Base-by-base conservation (phyloP, 495 filamentous ascomycete genomes). In the Evansstolkia leycettana region DNA sequence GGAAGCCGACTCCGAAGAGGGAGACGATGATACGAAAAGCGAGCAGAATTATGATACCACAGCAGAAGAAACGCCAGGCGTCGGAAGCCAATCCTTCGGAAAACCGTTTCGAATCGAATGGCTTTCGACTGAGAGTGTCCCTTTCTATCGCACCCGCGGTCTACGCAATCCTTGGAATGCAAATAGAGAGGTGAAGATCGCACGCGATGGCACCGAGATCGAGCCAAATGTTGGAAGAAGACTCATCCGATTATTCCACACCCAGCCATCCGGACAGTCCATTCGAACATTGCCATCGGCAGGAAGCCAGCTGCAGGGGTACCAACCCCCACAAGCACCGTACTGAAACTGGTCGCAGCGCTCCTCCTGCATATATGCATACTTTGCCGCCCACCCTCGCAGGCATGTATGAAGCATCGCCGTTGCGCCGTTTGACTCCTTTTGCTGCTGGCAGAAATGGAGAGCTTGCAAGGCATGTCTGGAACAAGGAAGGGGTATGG, bases 81-180 rank as follows among this genome's bases (percentile, higher is more conserved):
- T 49, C n/a, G 59, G 56, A 10, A 36, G 49, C 1, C 72, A 88
- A 50, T 67, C 77, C 2, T 94, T 90, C 75, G 88, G 89, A 19
- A 93, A 86, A 41, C 87, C 88, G 0, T 98, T 98, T 68, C 77
- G 75, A 41, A 74, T 98, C 31, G 77, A 94, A 58, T 98, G 90
- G 90, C 54, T 93, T 17, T 88, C 84, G 7, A 93, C 85, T 2
- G 74, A 76, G 23, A 69, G 81, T 28, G 71, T 98, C 6, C 88
- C 90, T 0, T 98, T 96, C 54, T 89, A 93, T 52, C 77, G 83
- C 28, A 94, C 87, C 0, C 65, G 88, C 33, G 89, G 89, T 0
- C 54, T 98, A 20, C 72, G 90, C n/a, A 98, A 98, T 48, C 76
- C 82, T 2, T 95, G 88, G 90, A 96, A 98, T 54, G 79, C 84